Base-by-base conservation (phyloP, 2,329 filamentous ascomycete genomes). In the Lecanosticta acicola region DNA sequence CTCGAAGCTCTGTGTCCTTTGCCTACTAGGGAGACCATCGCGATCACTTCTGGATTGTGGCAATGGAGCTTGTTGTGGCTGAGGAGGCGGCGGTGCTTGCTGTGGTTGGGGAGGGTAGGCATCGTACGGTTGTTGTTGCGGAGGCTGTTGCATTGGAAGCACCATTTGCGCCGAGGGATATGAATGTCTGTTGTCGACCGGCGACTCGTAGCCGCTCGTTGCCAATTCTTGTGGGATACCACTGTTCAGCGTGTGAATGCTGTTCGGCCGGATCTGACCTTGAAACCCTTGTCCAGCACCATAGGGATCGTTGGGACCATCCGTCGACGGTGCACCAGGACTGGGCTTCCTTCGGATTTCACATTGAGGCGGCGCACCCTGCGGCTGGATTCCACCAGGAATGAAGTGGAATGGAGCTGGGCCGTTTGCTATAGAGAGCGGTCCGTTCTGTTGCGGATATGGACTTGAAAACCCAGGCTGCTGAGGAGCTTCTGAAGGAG, bases 151-250 rank as follows among this genome's bases (percentile, higher is more conserved):
- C 29, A 44, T 32, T 36, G 40, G 44, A 13, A 35, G 59, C 18
- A 55, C 56, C 39, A 53, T 50, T 56, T 60, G 42, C 54, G 60
- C 53, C 5, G 52, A 58, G 41, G 58, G 57, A 50, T 69, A 69
- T 14, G 66, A 67, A 35, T 70, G 66, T 10, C 71, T 60, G 48
- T 67, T 68, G 51, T 74, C 71, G 2, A 71, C 55, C 1, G 72
- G 72, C 5, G 68, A 71, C 50, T 74, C 71, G 48, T 69, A 73
- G 19, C 69, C 67, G 9, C 66, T 63, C 3, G 71, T 71, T 14
- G 70, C 67, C 14, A 75, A 62, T 56, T 75, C 72, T 48, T 74
- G 72, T 3, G 72, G 72, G 37, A 66, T 63, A 17, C 65, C 66
- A 39, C 55, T 59, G 51, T 66, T 66, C 10, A 65, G 59, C 0